Conservation (phyloP, 495 filamentous ascomycete species). For the Poronia punctata region DNA sequence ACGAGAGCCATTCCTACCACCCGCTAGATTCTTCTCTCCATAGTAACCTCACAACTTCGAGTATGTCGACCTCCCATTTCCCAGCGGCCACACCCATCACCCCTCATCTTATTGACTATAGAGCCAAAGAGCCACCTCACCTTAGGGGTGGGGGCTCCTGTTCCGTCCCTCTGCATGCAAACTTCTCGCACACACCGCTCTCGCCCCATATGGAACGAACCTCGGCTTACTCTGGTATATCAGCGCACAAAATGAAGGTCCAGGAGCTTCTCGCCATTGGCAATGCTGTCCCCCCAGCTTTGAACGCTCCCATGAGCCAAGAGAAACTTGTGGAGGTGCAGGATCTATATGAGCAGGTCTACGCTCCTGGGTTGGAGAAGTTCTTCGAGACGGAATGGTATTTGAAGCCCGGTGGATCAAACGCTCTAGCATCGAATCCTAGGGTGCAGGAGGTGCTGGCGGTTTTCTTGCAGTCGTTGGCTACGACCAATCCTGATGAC, state of each 20-base stretch:
- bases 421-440: slow-evolving; percentile 46
- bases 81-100: slow-evolving; percentile 24
- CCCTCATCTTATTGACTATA: slow-evolving; percentile 19
- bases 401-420: slow-evolving; percentile 31
- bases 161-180: slow-evolving; percentile 19
- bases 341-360: slow-evolving; percentile 67
- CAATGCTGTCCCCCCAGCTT: slow-evolving; percentile 53
- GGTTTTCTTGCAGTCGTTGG: slow-evolving; percentile 47
- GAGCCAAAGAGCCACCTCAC: slow-evolving; percentile 27
- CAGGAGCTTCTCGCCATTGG: slow-evolving; percentile 66
- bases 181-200: slow-evolving; percentile 16
- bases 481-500: slow-evolving; percentile 35
- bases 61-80: slow-evolving; percentile 33
- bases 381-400: slow-evolving; percentile 88
- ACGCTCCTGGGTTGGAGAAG: slow-evolving; percentile 66
- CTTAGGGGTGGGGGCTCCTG: slow-evolving; percentile 36
- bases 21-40: slow-evolving; percentile 74
- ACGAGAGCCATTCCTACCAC: slow-evolving; percentile 61
- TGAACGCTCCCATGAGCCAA: slow-evolving; percentile 49
- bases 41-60: slow-evolving; percentile 28
- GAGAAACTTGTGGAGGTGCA: slow-evolving; percentile 60
- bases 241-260: slow-evolving; percentile 67
- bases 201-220: slow-evolving; percentile 28
- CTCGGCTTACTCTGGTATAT: slow-evolving; percentile 40
- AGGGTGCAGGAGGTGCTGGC: slow-evolving; percentile 56